Percentiles rank a stretch among this genome's conserved stretches.
Evolutionary conservation across 2,329 filamentous ascomycete genomes (phyloP).

Genomic region (Colletotrichum theobromicola): DNA sequence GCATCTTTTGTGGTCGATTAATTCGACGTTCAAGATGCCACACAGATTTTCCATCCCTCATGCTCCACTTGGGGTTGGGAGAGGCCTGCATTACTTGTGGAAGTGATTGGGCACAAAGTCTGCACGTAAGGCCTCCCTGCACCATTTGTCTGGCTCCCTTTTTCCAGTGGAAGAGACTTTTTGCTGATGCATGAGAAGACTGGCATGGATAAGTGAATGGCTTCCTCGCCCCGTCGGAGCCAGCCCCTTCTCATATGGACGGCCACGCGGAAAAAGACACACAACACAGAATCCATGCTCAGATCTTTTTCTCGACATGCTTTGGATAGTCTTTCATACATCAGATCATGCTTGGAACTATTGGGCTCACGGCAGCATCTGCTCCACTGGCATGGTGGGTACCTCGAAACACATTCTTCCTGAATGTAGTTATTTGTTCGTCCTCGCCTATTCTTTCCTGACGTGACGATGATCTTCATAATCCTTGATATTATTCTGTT

Average conservation of each 20-base stretch:
- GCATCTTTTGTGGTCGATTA: not conserved
- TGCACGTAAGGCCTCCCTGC: slow-evolving; percentile 23
- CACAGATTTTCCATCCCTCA: not conserved
- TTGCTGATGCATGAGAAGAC: not conserved
- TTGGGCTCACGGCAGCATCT: not conserved
- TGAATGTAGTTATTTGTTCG: rapidly evolving
- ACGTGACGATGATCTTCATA: rapidly evolving
- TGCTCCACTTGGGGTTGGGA: not conserved
- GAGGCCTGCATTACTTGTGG: not conserved
- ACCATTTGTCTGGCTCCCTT: rapidly evolving
- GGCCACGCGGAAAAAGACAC: not conserved
- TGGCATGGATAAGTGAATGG: not conserved
- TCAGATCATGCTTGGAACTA: not conserved
- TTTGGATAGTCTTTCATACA: not conserved
- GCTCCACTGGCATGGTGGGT: not conserved
- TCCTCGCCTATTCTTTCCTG: not conserved
- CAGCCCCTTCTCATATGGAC: not conserved
- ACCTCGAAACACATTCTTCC: not conserved
- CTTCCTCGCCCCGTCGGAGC: not conserved
- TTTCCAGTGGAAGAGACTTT: not conserved
- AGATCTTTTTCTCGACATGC: not conserved
- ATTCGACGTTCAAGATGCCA: not conserved
- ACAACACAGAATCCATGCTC: not conserved
- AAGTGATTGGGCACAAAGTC: not conserved
- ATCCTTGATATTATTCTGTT: rapidly evolving